Evolutionary conservation across 345 rosid species (phyloP), one percentile per base, ranked within the genome.

Genomic region (Boechera stricta): DNA sequence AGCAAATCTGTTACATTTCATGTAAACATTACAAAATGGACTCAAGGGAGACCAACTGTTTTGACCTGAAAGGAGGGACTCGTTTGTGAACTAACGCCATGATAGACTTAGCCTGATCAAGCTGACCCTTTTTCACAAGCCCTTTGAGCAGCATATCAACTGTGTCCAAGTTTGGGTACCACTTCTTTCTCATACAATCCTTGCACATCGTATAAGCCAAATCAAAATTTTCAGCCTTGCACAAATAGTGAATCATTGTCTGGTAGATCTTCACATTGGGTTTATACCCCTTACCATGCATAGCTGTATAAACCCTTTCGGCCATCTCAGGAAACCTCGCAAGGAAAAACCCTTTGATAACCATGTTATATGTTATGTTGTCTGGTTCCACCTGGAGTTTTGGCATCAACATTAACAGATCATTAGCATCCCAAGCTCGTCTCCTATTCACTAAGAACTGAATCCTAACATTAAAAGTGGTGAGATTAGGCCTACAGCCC

Each of bases 281-380:
- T 71, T 71, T 84, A 76, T 71, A 80, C 9, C 85, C 86, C 5
- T 81, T 81, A 15, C 77, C 80, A 48, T 77, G 88, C 75, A 91
- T 65, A 2, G 94, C 85, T 75, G 89, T 85, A 77, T 85, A 91
- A 58, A 90, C 90, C 82, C 80, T 85, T 71, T 82, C 87, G 39
- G 96, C 97, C 97, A 92, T 90, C 52, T 90, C 89, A 75, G 83
- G 85, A 76, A 84, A 78, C 51, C 96, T 89, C 33, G 89, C 89
- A 51, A 72, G 81, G 64, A 83, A 87, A 65, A 90, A 88, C 21
- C 96, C 97, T 81, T 92, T 92, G 71, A 87, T 88, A 62, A 90
- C 92, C 86, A 92, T 75, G 80, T 92, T 92, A 78, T 87, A 92
- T 1, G 96, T 83, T 62, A 90, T 76, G 74, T 76, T 87, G 79